Base-by-base conservation (phyloP, 495 filamentous ascomycete species). In the Neurospora sp. region DNA sequence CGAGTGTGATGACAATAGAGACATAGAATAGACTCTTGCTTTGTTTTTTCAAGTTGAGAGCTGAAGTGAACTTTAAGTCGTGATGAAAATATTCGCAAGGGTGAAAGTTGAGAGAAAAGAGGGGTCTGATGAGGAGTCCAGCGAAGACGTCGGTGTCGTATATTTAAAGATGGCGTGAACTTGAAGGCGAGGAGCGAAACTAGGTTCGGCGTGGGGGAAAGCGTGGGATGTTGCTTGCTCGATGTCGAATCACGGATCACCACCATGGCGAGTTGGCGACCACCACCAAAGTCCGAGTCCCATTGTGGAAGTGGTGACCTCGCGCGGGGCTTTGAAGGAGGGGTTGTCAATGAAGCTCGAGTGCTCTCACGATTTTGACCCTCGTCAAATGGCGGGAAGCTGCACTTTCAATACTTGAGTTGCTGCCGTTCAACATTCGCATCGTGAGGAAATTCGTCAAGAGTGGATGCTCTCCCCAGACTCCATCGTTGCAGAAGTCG, bases 181-280 rank as follows among this genome's bases (percentile, higher is more conserved):
- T 70, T 66, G 39, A 69, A 71, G 70, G 74, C 46, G 42, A 73
- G 73, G 72, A 49, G 18, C 62, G 27, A 69, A 70, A 73, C 41
- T 74, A 73, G 71, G 73, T 27, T 73, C 44, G 74, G 76, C 80
- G 79, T 82, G 79, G 80, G 78, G 80, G 78, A 80, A 80, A 70
- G 79, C 77, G 80, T 81, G 80, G 80, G 80, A 82, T 82, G 79
- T 40, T 73, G 16, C 54, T 71, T 23, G 74, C 70, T 70, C 73
- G 23, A 71, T 41, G 70, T 71, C 76, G 72, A 79, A 78, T 80
- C 77, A 78, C 54, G 20, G 10, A 60, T 14, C 49, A 60, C 49
- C 46, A 27, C 46, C 11, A 60, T 23, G 54, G 54, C 54, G 54
- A 37, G 27, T 16, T 62, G 20, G 46, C 46, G 20, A 54, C 46